phyloP scores from a whole-genome alignment of 2,329 filamentous ascomycete species.

The Phialophora verrucosa region DNA sequence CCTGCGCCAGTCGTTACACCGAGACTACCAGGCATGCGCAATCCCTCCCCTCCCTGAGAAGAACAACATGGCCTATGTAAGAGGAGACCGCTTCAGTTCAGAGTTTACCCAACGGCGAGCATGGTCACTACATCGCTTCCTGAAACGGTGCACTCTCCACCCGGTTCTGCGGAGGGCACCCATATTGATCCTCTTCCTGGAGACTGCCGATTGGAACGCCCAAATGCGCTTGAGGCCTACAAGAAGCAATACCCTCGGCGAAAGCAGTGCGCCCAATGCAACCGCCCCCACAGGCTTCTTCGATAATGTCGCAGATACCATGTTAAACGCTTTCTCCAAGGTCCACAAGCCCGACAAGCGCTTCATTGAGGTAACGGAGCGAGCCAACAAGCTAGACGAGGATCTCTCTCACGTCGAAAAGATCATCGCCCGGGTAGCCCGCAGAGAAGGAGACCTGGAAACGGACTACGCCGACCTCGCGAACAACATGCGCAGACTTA shows the following conservation, averaged over 20 bases:
- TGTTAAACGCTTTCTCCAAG: conserved; percentile 96
- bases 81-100: conserved; percentile 89
- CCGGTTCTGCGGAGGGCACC: conserved; percentile 83
- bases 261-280: conserved; percentile 48
- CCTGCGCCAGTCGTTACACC: conserved; percentile 85
- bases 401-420: conserved; percentile 93
- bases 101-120: conserved; percentile 91
- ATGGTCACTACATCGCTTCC: conserved; percentile 88
- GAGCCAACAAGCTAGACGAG: conserved; percentile 91
- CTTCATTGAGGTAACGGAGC: conserved; percentile 92
- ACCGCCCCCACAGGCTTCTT: conserved; percentile 70
- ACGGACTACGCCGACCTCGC: conserved; percentile 86
- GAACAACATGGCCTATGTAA: conserved; percentile 98
- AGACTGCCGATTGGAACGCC: conserved; percentile 94
- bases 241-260: conserved; percentile 62
- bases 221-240: conserved; percentile 82
- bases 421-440: conserved; percentile 87
- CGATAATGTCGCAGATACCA: conserved; percentile 92
- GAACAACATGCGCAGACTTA: conserved; percentile 92
- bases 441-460: conserved; percentile 86
- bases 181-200: conserved; percentile 86
- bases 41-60: conserved; percentile 96
- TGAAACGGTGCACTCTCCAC: conserved; percentile 83
- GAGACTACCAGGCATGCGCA: conserved; percentile 88
- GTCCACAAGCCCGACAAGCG: conserved; percentile 93